Conservation (phyloP, 192 early-diverging fungal genomes). For the Coemansia sp. region DNA sequence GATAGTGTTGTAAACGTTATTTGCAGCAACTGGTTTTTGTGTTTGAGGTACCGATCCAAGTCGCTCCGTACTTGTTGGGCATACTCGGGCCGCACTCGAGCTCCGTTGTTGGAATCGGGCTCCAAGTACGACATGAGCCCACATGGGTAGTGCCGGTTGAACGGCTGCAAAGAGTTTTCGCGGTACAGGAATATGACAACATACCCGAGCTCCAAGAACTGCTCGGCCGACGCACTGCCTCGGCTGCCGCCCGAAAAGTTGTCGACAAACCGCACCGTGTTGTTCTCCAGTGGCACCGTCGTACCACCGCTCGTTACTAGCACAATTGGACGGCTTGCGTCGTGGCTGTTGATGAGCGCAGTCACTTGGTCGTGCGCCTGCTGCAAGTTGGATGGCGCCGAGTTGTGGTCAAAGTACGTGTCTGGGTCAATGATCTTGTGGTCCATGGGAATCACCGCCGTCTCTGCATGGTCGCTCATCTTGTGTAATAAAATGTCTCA, state of each 20-base stretch:
- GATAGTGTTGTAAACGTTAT: slow-evolving; percentile 85
- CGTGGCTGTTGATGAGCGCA: slow-evolving; percentile 62
- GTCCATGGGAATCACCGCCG: background rate
- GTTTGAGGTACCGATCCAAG: slow-evolving; percentile 65
- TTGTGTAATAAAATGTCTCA: no score
- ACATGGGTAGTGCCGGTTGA: slow-evolving; percentile 87
- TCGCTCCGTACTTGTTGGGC: slow-evolving; percentile 64
- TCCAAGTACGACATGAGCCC: slow-evolving; percentile 85
- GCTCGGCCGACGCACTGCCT: slow-evolving; percentile 94
- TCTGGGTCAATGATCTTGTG: slow-evolving; percentile 62
- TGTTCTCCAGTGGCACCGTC: slow-evolving; percentile 89
- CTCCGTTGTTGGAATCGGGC: slow-evolving; percentile 55
- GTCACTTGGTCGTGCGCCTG: slow-evolving; percentile 58
- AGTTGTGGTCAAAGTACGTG: slow-evolving; percentile 73
- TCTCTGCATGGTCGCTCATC: background rate
- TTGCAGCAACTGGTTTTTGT: slow-evolving; percentile 68
- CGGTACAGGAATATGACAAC: slow-evolving; percentile 95
- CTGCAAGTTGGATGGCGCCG: slow-evolving; percentile 62
- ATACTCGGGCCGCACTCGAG: slow-evolving; percentile 69
- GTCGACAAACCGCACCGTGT: slow-evolving; percentile 98
- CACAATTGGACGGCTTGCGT: slow-evolving; percentile 65
- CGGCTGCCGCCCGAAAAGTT: slow-evolving; percentile 97
- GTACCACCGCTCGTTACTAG: slow-evolving; percentile 94
- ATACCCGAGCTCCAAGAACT: slow-evolving; percentile 84
- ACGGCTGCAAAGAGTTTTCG: slow-evolving; percentile 91